Conservation (phyloP, 2,329 filamentous ascomycete species). For the Zasmidium cellare region DNA sequence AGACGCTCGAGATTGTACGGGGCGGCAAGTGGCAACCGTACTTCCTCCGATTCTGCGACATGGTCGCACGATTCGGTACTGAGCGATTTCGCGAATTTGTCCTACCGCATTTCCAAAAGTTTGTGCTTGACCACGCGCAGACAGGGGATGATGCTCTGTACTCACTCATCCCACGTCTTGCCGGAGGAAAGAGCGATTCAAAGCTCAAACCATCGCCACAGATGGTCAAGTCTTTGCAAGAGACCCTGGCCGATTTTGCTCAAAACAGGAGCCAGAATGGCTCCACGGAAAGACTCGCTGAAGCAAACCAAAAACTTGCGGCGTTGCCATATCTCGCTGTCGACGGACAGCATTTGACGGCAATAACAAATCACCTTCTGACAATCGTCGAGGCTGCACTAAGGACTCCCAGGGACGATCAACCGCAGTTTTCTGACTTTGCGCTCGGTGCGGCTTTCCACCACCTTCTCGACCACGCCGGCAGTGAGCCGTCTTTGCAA, state of each 20-base stretch:
- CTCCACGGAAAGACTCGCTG: conserved; percentile 3
- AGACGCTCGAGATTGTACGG: conserved; percentile 64
- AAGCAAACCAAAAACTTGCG: conserved; percentile 17
- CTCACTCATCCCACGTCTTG: conserved; percentile 15
- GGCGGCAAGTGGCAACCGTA: conserved; percentile 65
- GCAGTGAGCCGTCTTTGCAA: background rate
- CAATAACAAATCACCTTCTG: conserved; percentile 5
- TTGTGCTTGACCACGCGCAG: conserved; percentile 60
- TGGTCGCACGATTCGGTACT: conserved; percentile 71
- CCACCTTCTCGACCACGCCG: conserved; percentile 15
- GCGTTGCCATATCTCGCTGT: conserved; percentile 22
- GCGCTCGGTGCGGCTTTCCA: conserved; percentile 24
- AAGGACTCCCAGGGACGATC: background rate
- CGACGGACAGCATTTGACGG: conserved; percentile 4
- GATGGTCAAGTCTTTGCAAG: background rate
- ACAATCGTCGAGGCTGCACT: conserved; percentile 19
- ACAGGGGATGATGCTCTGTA: conserved; percentile 6
- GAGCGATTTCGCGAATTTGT: conserved; percentile 78
- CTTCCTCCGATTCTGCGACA: conserved; percentile 84
- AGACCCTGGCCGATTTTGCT: background rate
- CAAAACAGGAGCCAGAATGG: background rate
- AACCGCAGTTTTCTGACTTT: conserved; percentile 13
- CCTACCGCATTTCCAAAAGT: conserved; percentile 80
- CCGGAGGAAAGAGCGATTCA: conserved; percentile 6
- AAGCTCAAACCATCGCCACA: conserved; percentile 11